A percentile compares a stretch with the other conserved stretches of the same genome.
Evolutionary conservation across 768 basidiomycete genomes (phyloP).

Genomic region (Suillus ampliporus): DNA sequence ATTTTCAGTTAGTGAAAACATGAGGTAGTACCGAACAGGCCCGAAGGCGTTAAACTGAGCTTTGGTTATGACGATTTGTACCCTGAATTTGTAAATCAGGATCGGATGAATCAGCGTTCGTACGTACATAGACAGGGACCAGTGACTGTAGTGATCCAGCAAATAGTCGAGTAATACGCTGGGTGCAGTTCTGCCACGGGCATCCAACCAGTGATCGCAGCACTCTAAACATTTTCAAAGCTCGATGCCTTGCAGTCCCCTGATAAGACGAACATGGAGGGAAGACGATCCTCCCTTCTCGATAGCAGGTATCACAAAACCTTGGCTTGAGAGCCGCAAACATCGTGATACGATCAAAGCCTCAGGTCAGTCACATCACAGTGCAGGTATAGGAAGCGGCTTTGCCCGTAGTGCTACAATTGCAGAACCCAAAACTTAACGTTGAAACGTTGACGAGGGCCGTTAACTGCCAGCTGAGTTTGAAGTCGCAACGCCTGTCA

Average conservation of each 20-base stretch:
- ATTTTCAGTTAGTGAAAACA: conserved; percentile 5
- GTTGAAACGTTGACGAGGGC: no score
- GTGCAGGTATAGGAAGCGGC: no score
- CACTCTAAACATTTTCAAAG: not conserved
- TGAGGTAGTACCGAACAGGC: not conserved
- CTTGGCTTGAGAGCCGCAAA: no score
- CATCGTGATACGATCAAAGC: no score
- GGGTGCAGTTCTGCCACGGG: no score
- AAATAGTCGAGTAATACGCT: no score
- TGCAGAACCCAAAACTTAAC: no score
- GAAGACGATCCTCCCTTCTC: not conserved
- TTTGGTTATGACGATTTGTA: not conserved
- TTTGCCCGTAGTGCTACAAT: no score
- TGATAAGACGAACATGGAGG: not conserved
- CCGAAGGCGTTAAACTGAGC: not conserved
- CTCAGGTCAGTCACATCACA: no score
- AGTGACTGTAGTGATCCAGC: not conserved
- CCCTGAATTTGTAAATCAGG: not conserved
- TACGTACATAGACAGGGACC: not conserved
- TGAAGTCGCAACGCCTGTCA: no score
- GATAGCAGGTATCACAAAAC: not conserved
- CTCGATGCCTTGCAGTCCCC: not conserved
- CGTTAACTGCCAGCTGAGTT: no score
- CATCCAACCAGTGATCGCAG: not conserved
- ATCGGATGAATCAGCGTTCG: not conserved